Evolutionary conservation across 495 filamentous ascomycete genomes (phyloP), one percentile per base, ranked within the genome.

Genomic region (Neurospora sp.): DNA sequence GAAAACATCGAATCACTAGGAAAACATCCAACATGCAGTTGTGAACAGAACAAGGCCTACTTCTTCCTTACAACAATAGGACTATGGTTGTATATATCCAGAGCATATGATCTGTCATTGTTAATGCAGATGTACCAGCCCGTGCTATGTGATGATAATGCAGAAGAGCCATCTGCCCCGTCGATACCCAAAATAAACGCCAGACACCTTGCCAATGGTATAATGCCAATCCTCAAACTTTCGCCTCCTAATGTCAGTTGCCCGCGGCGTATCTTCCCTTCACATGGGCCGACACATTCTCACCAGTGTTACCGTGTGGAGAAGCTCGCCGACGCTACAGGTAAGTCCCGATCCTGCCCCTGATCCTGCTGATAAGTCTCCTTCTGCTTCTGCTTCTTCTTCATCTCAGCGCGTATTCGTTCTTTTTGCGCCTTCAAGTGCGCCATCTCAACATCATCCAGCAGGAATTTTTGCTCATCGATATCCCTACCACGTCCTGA

Each of bases 401-500:
- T 37, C 46, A 41, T 71, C 35, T 39, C 71, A 53, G 70, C 77
- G 11, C 70, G 69, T 3, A 59, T 44, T 74, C 68, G 74, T 18
- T 71, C 71, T 72, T 80, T 80, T 35, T 77, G 74, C 39, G 46
- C 78, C 42, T 72, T 71, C 41, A 81, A 9, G 39, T 68, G 72
- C 37, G 39, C 27, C 31, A 81, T 74, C 22, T 79, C 78, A 27
- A 65, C 74, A 61, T 78, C 76, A 39, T 71, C 70, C 70, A 81
- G 37, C 74, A 81, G 70, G 22, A 81, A 76, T 44, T 81, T 81
- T 10, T 80, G 77, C 70, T 81, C 80, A 22, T 79, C 80, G 42
- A 81, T 76, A 61, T 78, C 79, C 61, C 73, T 70, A 1, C 44
- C 73, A 42, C 35, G 42, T 59, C 44, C 35, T 31, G 27, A 65